phyloP scores from a whole-genome alignment of 768 basidiomycete genomes.

The Hypholoma sublateritium region DNA sequence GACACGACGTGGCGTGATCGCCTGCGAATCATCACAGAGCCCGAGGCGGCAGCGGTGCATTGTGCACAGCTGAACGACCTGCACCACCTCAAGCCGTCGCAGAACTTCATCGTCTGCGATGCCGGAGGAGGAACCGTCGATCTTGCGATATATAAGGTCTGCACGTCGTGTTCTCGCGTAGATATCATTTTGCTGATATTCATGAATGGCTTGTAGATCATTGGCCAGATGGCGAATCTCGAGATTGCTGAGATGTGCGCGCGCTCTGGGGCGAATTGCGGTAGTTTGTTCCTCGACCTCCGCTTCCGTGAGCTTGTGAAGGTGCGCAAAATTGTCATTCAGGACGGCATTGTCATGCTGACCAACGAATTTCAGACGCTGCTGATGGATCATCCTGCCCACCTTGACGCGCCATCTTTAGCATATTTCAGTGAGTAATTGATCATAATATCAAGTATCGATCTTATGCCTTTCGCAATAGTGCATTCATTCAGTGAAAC shows the following conservation, averaged over 20 bases:
- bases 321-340: slow-evolving; percentile 27
- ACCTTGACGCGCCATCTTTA: slow-evolving; percentile 78
- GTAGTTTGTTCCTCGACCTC: slow-evolving; percentile 84
- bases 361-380: slow-evolving; percentile 35
- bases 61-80: slow-evolving; percentile 81
- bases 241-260: slow-evolving; percentile 93
- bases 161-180: background rate
- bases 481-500: slow-evolving; percentile 88
- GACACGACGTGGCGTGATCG: slow-evolving; percentile 80
- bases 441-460: slow-evolving; percentile 7
- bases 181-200: background rate
- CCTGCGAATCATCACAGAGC: slow-evolving; percentile 78
- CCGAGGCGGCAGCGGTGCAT: slow-evolving; percentile 90
- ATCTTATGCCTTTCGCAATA: slow-evolving; percentile 18
- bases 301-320: slow-evolving; percentile 82
- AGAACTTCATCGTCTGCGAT: slow-evolving; percentile 91
- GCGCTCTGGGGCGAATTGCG: slow-evolving; percentile 84
- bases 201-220: slow-evolving; percentile 43
- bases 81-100: slow-evolving; percentile 74
- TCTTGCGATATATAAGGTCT: slow-evolving; percentile 59
- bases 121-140: slow-evolving; percentile 82
- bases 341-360: too few species aligned
- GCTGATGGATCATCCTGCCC: slow-evolving; percentile 80
- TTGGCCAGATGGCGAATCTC: slow-evolving; percentile 75
- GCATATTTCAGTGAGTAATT: slow-evolving; percentile 69